Conservation (phyloP, 768 basidiomycete genomes). For the Amanita subjunquillea region DNA sequence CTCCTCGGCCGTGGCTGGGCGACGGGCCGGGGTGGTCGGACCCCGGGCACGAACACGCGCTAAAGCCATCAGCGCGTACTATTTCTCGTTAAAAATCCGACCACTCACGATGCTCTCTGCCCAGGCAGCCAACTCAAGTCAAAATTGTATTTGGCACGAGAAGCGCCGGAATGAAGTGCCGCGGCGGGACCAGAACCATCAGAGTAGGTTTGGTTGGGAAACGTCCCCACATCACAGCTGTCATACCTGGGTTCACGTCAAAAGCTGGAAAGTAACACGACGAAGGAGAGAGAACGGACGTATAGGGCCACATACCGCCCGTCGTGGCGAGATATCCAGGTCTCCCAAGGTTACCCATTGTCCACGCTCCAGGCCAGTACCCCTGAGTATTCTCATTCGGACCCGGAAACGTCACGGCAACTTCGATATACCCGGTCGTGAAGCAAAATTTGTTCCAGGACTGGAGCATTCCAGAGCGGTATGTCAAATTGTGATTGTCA, state of each 20-base stretch:
- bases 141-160: slow-evolving; percentile 39
- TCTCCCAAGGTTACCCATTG: slow-evolving; percentile 79
- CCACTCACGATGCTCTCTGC: slow-evolving; percentile 58
- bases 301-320: slow-evolving; percentile 81
- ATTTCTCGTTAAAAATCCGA: neutral
- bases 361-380: slow-evolving; percentile 82
- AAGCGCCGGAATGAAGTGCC: slow-evolving; percentile 41
- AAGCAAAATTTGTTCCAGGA: slow-evolving; percentile 91
- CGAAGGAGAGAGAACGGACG: slow-evolving; percentile 20
- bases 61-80: slow-evolving; percentile 12
- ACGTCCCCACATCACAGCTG: slow-evolving; percentile 69
- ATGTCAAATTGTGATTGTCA: slow-evolving; percentile 49
- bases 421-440: slow-evolving; percentile 72
- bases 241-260: slow-evolving; percentile 13
- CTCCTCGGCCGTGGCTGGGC: slow-evolving; percentile 45
- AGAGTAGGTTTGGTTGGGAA: slow-evolving; percentile 55
- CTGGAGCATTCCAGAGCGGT: slow-evolving; percentile 73
- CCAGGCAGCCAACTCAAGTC: slow-evolving; percentile 70
- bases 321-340: slow-evolving; percentile 74
- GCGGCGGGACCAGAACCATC: slow-evolving; percentile 49
- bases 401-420: slow-evolving; percentile 48
- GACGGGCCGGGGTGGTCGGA: slow-evolving; percentile 73
- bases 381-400: slow-evolving; percentile 39
- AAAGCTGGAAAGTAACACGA: too few relatives aligned
- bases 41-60: slow-evolving; percentile 66